phyloP scores from a whole-genome alignment of 306 rosid genomes.

The Vigna nakashimae region DNA sequence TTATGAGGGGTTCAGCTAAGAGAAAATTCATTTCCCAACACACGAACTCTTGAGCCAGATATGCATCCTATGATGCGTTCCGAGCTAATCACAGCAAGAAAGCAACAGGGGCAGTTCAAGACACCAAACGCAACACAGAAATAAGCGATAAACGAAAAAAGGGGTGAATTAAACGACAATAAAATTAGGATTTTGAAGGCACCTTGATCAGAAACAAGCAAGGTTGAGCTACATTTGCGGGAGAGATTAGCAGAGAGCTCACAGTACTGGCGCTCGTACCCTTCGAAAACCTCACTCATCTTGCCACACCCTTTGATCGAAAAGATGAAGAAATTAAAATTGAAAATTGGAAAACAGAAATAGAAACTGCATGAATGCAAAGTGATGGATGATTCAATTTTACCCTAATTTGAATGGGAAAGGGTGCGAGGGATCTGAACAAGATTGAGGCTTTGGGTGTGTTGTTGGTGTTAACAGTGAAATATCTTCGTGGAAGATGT shows the following conservation, averaged over 20 bases:
- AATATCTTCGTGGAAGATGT: not conserved
- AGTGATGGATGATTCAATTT: slow-evolving; percentile 20
- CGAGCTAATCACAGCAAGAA: slow-evolving; percentile 7
- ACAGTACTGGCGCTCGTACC: slow-evolving; percentile 93
- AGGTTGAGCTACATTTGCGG: slow-evolving; percentile 71
- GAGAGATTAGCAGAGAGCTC: slow-evolving; percentile 89
- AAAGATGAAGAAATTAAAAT: not conserved
- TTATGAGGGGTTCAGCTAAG: not conserved
- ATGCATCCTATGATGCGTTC: not conserved
- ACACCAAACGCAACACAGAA: not conserved
- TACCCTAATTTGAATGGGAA: slow-evolving; percentile 38
- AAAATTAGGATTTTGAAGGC: slow-evolving; percentile 1
- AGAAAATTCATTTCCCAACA: not conserved
- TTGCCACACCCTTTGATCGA: slow-evolving; percentile 27
- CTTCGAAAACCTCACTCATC: slow-evolving; percentile 88
- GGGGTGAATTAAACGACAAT: slow-evolving; percentile 21
- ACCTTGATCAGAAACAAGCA: slow-evolving; percentile 65
- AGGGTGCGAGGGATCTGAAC: slow-evolving; percentile 40
- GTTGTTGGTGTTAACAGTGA: slow-evolving; percentile 4
- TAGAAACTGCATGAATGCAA: not conserved
- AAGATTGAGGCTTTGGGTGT: not conserved
- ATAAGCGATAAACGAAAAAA: slow-evolving; percentile 23
- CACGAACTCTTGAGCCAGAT: not conserved
- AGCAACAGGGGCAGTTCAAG: slow-evolving; percentile 1
- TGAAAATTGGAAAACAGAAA: slow-evolving; percentile 24